Conservation (phyloP, 345 rosid genomes). For the Passiflora organensis region DNA sequence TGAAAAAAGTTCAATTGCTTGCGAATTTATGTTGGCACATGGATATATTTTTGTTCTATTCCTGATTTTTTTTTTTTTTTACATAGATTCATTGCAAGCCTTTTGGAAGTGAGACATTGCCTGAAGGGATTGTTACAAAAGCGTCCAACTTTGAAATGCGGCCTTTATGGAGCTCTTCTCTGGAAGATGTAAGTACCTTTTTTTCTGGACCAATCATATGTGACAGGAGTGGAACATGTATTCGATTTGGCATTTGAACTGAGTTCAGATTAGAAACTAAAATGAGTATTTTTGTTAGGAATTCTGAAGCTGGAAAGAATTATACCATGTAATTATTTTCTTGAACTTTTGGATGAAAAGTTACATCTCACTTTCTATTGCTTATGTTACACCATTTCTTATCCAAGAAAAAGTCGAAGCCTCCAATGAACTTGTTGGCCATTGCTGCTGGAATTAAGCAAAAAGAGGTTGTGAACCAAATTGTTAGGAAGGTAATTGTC, state of each 20-base stretch:
- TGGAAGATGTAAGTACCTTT: slow-evolving; percentile 32
- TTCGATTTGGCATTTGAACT: not conserved
- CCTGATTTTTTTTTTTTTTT: slow-evolving; percentile 10
- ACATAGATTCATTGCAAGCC: slow-evolving; percentile 46
- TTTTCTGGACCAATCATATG: too few relatives aligned
- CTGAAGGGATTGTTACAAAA: slow-evolving; percentile 52
- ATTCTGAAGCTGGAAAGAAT: not conserved
- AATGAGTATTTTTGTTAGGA: not conserved
- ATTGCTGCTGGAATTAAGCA: slow-evolving; percentile 76
- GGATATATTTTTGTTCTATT: not conserved
- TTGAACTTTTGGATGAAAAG: not conserved
- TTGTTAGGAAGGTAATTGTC: slow-evolving; percentile 52
- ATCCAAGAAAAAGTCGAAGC: slow-evolving; percentile 35
- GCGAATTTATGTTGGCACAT: not conserved
- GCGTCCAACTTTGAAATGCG: slow-evolving; percentile 59
- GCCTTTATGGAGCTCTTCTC: slow-evolving; percentile 47
- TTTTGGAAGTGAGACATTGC: slow-evolving; percentile 53
- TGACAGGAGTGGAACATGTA: not conserved
- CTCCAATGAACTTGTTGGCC: slow-evolving; percentile 48
- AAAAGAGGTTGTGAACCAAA: slow-evolving; percentile 56
- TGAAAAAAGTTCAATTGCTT: not conserved
- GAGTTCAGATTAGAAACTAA: not conserved
- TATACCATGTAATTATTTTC: too few relatives aligned
- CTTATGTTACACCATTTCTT: slow-evolving; percentile 2
- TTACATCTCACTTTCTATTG: not conserved